A percentile compares a stretch with the other conserved stretches of the same genome.
These are phyloP conservation scores for Beta corolliflora DNA, from an alignment of 179 eudicot species.

Conservation along the genomic window DNA sequence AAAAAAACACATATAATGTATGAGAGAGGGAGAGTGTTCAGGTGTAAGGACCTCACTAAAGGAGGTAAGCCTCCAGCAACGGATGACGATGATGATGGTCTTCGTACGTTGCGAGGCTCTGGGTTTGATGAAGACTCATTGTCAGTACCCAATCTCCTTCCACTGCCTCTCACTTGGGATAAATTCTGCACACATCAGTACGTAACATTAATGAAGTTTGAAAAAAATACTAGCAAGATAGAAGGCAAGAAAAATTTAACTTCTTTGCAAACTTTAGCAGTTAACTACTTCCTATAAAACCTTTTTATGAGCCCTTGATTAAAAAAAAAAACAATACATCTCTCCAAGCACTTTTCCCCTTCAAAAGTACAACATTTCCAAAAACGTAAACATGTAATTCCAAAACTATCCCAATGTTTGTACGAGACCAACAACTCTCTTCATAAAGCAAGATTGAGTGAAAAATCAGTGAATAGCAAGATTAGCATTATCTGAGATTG, in stretches of 20 bases:
- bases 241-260: neutral
- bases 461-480: neutral
- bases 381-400: neutral
- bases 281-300: neutral
- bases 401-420: neutral
- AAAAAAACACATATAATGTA: neutral
- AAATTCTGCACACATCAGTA: slow-evolving; percentile 52
- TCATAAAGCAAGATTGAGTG: neutral
- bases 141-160: slow-evolving; percentile 63
- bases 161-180: slow-evolving; percentile 72
- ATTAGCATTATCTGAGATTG: neutral
- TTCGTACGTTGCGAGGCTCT: slow-evolving; percentile 67
- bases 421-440: neutral
- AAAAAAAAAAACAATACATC: too few species aligned
- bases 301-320: neutral
- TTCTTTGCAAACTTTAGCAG: neutral
- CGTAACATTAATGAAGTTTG: slow-evolving; percentile 3
- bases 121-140: slow-evolving; percentile 56
- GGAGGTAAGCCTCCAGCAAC: slow-evolving; percentile 95
- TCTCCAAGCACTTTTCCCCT: too few species aligned
- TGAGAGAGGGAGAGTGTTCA: neutral
- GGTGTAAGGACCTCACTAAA: slow-evolving; percentile 62
- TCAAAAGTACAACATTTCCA: too few species aligned
- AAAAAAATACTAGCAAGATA: neutral
- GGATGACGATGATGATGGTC: slow-evolving; percentile 76